Base-by-base conservation (phyloP, 1,284 basidiomycete genomes). In the Apiotrichum gamsii region DNA sequence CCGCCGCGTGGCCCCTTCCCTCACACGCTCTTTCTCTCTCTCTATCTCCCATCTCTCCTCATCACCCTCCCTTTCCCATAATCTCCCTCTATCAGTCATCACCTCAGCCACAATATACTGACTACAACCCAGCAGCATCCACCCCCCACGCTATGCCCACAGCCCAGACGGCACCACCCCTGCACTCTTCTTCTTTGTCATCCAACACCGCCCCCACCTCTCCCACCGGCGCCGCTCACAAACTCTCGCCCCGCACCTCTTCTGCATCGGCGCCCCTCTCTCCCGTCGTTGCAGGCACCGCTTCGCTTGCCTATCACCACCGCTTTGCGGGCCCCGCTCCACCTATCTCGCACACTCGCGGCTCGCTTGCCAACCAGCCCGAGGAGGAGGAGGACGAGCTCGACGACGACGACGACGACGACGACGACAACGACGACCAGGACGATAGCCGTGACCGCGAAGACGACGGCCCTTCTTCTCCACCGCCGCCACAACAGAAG, bases 321-420 rank as follows among this genome's bases (percentile, higher is more conserved):
- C 31, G 43, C n/a, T 51, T 54, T 19, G 47, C 47, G 9, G 43
- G 31, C 1, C 29, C 39, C 11, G 39, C 43, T 3, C 36, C 52
- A 13, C 54, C 47, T 35, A 43, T 56, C 24, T 56, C 54, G 3
- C 50, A 52, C 19, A 56, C 54, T 0, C 47, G 54, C 18, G 50
- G 39, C 3, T 56, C 54, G 3, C 39, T 49, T 8, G 24, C 35
- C 23, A 36, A 41, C 20, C 51, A 44, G 20, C 21, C 47, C 11
- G 51, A 58, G 24, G 52, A 59, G 18, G 46, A 48, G 34, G 49
- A 49, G 32, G 47, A 50, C 45, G 47, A 52, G 32, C 35, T 47
- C 11, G 51, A 49, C 45, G 50, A 52, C 33, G 47, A 56, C 35
- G 44, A 46, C 21, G 44, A 46, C 21, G n/a, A n/a, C n/a, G n/a